Evolutionary conservation across 306 rosid species (phyloP), one percentile per base, ranked within the genome.

Genomic region (Lathyrus aphaca): DNA sequence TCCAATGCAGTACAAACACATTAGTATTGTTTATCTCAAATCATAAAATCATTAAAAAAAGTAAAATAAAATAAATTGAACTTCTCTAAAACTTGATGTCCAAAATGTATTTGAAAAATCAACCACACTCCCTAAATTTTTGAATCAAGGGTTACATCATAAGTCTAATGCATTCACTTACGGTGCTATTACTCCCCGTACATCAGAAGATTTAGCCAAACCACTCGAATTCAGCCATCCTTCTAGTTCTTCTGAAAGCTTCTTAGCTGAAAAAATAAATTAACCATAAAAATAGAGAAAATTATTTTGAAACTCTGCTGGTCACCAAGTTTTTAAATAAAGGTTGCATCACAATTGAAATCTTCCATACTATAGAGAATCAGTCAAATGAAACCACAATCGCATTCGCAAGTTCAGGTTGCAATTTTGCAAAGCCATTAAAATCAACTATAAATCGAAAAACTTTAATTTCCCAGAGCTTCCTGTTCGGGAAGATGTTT

Each of bases 101-200:
- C 18, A 12, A 55, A 25, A 55, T 25, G 2, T 13, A 13, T 14
- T 55, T 27, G 53, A 8, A 19, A 40, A 63, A 63, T 19, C 38
- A 63, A 63, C 13, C n/a, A n/a, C n/a, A n/a, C n/a, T n/a, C n/a
- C n/a, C 6, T 2, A 11, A 18, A 11, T 39, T 61, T 38, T 61
- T 38, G 16, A 61, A 61, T 18, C 37, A 40, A 18, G 35, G 50
- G 51, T 38, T 45, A 66, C 16, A 46, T 27, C n/a, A 46, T 7
- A 46, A 27, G 45, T 30, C 16, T 30, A 51, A 65, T 2, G 42
- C 18, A 62, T 62, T 15, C 16, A 82, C 97, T 87, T 86, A 91
- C 96, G 97, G 97, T 82, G 97, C 97, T 82, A 91, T 91, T 53
- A 89, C 90, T 66, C 91, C 97, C 19, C 96, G 81, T 8, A 87